Percentiles rank a stretch among this genome's conserved stretches.
Evolutionary conservation across 2,329 filamentous ascomycete species (phyloP).

Genomic region (Sordariomycetes sp.): DNA sequence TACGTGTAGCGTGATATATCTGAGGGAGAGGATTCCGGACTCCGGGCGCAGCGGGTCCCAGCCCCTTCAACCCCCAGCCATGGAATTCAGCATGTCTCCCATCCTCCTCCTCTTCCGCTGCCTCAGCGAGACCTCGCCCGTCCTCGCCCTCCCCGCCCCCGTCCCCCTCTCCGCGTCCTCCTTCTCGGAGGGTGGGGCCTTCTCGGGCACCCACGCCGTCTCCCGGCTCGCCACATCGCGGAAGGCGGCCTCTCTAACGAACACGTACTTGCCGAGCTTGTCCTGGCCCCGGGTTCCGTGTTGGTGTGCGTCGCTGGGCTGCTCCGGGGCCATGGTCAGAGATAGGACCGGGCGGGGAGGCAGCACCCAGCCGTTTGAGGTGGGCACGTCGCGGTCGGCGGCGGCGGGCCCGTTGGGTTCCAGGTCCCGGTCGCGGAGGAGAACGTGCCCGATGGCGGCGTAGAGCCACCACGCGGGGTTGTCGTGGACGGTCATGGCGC

Average conservation of each 20-base stretch:
- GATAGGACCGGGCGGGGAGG: slow-evolving; percentile 1
- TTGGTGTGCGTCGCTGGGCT: background rate
- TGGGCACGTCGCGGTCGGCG: background rate
- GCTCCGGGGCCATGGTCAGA: background rate
- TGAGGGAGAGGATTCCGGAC: too few relatives aligned
- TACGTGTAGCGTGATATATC: too few relatives aligned
- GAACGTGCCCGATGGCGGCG: slow-evolving; percentile 23
- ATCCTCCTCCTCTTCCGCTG: slow-evolving; percentile 7
- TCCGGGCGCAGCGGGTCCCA: background rate
- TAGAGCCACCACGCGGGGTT: slow-evolving; percentile 27
- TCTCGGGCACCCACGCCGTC: background rate
- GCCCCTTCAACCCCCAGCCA: slow-evolving; percentile 4
- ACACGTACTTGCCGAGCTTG: background rate
- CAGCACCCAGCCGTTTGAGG: background rate
- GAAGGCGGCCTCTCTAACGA: background rate
- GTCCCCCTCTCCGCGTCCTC: background rate
- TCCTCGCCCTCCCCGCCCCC: background rate
- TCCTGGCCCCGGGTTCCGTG: background rate
- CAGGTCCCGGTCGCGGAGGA: slow-evolving; percentile 23
- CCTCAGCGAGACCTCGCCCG: background rate
- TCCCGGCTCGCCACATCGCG: background rate
- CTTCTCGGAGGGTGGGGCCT: background rate
- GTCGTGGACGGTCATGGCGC: background rate
- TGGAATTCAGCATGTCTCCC: slow-evolving; percentile 5
- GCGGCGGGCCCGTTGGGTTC: slow-evolving; percentile 1